Evolutionary conservation across 148 eudicot species (phyloP), one percentile per base, ranked within the genome.

Genomic region (Vaccinium darrowii): DNA sequence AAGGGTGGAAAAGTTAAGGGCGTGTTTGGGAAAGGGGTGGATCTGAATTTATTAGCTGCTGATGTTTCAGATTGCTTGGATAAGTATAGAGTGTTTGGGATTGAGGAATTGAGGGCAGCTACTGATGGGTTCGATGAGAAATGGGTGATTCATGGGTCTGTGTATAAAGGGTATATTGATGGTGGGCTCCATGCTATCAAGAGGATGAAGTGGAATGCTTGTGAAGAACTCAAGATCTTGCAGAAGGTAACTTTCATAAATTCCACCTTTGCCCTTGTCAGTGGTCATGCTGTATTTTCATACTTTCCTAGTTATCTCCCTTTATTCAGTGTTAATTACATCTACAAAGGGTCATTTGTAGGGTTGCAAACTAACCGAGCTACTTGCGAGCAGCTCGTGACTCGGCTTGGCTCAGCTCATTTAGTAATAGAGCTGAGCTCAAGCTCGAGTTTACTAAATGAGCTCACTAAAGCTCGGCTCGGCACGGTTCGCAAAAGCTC

Each of bases 161-260:
- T 96, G 71, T 96, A 92, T 54, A 95, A 88, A 87, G 98, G 96
- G 30, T 84, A 65, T 73, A 90, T 96, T 86, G 91, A 91, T 91
- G 99, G 94, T 0, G 90, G 88, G 57, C 14, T 80, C 39, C 91
- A 79, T 90, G 99, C 99, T 3, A 93, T 96, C 87, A 96, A 96
- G 96, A 95, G 93, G 86, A 96, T 96, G 98, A 93, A 95, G 85
- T 96, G 98, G 99, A 94, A 96, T 95, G 98, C 99, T 69, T 90
- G 87, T 88, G 97, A 95, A 83, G 98, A 96, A 56, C 89, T 96
- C 84, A 96, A 94, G 94, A 96, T 96, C 81, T 87, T 96, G 84
- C 99, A 96, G 85, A 94, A 94, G 99, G 99, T 96, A 90, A 77
- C 23, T 39, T 49, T 43, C 65, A 30, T 65, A 27, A 50, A 53